A percentile compares a stretch with the other conserved stretches of the same genome.
Conservation (phyloP, 108 stramenopile species). For the Nannochloropsis salina region DNA sequence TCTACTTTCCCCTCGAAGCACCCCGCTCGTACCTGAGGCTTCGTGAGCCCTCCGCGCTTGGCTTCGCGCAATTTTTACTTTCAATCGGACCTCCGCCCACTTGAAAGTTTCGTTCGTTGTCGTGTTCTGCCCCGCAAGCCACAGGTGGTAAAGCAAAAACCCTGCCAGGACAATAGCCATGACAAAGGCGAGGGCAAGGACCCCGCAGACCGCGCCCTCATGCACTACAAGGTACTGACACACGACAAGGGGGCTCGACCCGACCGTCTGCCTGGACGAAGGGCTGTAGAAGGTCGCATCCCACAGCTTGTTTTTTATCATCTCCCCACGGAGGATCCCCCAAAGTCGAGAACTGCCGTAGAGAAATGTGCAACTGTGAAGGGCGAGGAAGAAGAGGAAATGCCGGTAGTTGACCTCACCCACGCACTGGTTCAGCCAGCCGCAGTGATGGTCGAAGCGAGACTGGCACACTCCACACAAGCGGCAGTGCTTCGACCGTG, state of each 20-base stretch:
- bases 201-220: constrained; percentile 31
- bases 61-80: not conserved
- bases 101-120: constrained; percentile 46
- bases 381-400: constrained; percentile 56
- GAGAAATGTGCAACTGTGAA: constrained; percentile 34
- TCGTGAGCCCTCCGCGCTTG: constrained; percentile 21
- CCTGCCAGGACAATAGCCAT: constrained; percentile 33
- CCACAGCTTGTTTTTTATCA: constrained; percentile 21
- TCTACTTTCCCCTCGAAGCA: no score
- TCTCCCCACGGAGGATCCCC: constrained; percentile 24
- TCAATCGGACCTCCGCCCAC: constrained; percentile 21
- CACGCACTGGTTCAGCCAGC: constrained; percentile 59
- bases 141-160: constrained; percentile 36
- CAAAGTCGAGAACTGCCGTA: constrained; percentile 26
- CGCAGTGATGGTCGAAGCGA: constrained; percentile 64
- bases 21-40: not conserved
- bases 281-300: constrained; percentile 31
- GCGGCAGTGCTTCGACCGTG: constrained; percentile 57
- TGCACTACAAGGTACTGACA: constrained; percentile 26
- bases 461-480: constrained; percentile 56
- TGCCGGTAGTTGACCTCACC: constrained; percentile 57
- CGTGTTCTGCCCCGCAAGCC: constrained; percentile 19
- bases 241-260: constrained; percentile 27
- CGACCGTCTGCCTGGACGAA: constrained; percentile 21
- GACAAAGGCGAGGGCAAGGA: constrained; percentile 26